Evolutionary conservation across 192 early-diverging fungal genomes (phyloP).

Genomic region (Coemansia sp.): DNA sequence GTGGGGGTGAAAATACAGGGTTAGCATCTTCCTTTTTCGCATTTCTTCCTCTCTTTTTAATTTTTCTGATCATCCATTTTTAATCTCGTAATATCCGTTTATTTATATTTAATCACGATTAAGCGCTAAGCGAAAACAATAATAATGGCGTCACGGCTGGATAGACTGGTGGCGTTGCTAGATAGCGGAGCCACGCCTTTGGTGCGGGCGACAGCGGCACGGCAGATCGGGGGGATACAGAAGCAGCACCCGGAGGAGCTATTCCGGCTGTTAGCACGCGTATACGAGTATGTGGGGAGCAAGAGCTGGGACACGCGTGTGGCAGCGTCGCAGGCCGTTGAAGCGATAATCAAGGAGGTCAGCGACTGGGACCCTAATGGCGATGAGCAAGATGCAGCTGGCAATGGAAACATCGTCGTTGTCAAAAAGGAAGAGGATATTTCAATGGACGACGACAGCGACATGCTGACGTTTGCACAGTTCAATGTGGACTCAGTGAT

Average conservation of each 20-base stretch:
- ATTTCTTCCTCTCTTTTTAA: not conserved
- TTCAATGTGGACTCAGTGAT: conserved; percentile 86
- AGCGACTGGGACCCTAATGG: conserved; percentile 73
- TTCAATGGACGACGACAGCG: conserved; percentile 27
- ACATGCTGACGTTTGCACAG: conserved; percentile 70
- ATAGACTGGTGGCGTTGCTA: conserved; percentile 88
- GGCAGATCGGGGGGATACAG: conserved; percentile 94
- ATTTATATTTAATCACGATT: too few species aligned
- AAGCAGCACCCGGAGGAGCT: conserved; percentile 92
- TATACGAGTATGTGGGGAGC: conserved; percentile 71
- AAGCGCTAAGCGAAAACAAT: not conserved
- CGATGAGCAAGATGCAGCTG: not conserved
- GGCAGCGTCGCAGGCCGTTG: conserved; percentile 89
- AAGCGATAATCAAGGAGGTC: conserved; percentile 89
- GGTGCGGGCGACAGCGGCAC: conserved; percentile 87
- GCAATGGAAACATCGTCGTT: conserved; percentile 9
- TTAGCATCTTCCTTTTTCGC: not conserved
- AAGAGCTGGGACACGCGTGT: conserved; percentile 93
- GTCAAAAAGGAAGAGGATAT: conserved; percentile 10
- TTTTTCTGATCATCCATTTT: not conserved
- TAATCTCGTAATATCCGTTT: not conserved
- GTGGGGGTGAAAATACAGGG: too few species aligned
- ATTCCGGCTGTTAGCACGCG: conserved; percentile 72
- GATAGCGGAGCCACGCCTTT: conserved; percentile 90
- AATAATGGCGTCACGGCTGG: conserved; percentile 68